These are phyloP conservation scores for Diplogelasinospora grovesii DNA, from an alignment of 495 filamentous ascomycete genomes.

Conservation along the genomic window DNA sequence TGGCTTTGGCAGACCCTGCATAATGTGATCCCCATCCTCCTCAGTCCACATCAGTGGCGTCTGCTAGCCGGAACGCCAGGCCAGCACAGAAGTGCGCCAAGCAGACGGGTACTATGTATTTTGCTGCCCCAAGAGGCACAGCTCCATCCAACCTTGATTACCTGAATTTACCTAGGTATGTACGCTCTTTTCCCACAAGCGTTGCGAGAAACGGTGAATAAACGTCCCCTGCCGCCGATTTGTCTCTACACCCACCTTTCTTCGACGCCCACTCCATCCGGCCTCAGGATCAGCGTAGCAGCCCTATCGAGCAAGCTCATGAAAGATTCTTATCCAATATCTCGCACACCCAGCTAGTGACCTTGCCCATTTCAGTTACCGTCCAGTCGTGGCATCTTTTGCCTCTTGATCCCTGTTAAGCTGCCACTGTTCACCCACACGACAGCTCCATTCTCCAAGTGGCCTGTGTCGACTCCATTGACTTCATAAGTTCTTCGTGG, in stretches of 20 bases:
- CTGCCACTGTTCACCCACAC: too few species aligned
- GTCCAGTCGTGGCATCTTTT: too few species aligned
- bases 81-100: conserved; percentile 3
- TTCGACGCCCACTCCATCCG: too few species aligned
- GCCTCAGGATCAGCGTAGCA: conserved; percentile 3
- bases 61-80: conserved; percentile 23
- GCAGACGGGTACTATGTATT: background rate
- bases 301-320: conserved; percentile 7
- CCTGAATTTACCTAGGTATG: too few species aligned
- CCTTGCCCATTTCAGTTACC: background rate
- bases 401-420: background rate
- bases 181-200: too few species aligned
- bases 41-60: conserved; percentile 38
- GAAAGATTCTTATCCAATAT: background rate
- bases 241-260: conserved; percentile 2
- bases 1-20: conserved; percentile 30
- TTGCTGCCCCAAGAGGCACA: background rate
- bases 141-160: background rate
- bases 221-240: too few species aligned
- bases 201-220: too few species aligned
- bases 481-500: conserved; percentile 17
- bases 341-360: background rate
- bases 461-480: conserved; percentile 17
- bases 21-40: conserved; percentile 27
- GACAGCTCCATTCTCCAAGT: background rate